Percentiles rank a stretch among this genome's conserved stretches.
Conservation (phyloP, 2,329 filamentous ascomycete species). For the Hypoxylon sp. region DNA sequence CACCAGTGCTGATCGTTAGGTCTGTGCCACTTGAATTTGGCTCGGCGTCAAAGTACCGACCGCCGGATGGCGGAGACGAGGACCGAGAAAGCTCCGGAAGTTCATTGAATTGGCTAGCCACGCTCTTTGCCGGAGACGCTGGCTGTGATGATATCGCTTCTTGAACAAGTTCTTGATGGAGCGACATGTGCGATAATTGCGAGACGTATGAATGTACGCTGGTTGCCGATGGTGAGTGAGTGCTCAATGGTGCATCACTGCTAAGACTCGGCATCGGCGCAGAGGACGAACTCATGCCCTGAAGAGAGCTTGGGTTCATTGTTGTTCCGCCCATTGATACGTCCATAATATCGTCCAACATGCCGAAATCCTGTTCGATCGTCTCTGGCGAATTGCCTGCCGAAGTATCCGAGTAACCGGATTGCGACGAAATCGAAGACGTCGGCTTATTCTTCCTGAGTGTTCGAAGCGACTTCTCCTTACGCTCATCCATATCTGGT, state of each 20-base stretch:
- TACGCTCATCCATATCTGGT: constrained; percentile 69
- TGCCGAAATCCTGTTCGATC: constrained; percentile 58
- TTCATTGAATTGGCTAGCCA: constrained; percentile 68
- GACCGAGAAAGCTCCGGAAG: constrained; percentile 74
- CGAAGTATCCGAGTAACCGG: constrained; percentile 71
- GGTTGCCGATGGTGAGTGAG: constrained; percentile 63
- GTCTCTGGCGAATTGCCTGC: constrained; percentile 67
- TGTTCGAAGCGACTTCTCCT: constrained; percentile 71
- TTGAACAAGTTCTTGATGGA: constrained; percentile 59
- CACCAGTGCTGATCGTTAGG: constrained; percentile 54
- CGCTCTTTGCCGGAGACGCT: constrained; percentile 59
- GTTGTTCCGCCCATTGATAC: constrained; percentile 58
- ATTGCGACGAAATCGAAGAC: constrained; percentile 66
- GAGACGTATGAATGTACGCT: constrained; percentile 65
- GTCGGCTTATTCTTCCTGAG: constrained; percentile 70
- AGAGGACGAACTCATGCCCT: constrained; percentile 55
- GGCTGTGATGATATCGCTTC: constrained; percentile 50
- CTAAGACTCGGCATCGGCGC: constrained; percentile 59
- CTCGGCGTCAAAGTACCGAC: constrained; percentile 65
- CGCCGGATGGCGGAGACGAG: constrained; percentile 67
- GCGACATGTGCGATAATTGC: constrained; percentile 55
- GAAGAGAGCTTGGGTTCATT: constrained; percentile 58
- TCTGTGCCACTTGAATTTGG: constrained; percentile 56
- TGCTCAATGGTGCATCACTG: constrained; percentile 50
- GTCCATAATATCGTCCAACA: constrained; percentile 66